Percentiles rank a stretch among this genome's conserved stretches.
Conservation (phyloP, 176 grass and related monocot genomes). For the Alloteropsis semialata region DNA sequence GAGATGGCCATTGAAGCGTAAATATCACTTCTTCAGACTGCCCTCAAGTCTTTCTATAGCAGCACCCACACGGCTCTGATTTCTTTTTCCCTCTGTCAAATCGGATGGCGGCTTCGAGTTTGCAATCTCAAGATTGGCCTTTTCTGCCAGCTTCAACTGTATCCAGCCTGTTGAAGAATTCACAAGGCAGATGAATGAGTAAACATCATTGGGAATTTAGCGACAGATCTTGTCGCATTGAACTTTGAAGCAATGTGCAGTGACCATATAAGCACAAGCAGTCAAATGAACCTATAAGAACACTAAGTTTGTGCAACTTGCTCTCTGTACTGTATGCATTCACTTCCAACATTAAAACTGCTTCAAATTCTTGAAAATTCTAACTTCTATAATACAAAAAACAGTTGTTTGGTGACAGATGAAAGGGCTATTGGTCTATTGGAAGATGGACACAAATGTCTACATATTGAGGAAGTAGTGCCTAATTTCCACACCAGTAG, state of each 20-base stretch:
- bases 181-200: not conserved
- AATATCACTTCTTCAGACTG: constrained; percentile 64
- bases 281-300: not conserved
- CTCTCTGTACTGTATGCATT: not conserved
- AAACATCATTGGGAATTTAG: not conserved
- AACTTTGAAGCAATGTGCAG: not conserved
- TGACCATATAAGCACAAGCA: not conserved
- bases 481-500: not conserved
- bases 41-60: constrained; percentile 80
- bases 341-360: not conserved
- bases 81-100: constrained; percentile 37
- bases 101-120: constrained; percentile 41
- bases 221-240: not conserved
- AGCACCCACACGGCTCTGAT: constrained; percentile 66
- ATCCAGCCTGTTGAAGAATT: constrained; percentile 66
- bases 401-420: not conserved
- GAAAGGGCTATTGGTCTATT: not conserved
- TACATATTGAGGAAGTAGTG: not conserved
- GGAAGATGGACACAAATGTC: not conserved
- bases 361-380: not conserved
- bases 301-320: not conserved
- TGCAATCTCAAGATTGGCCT: constrained; percentile 57
- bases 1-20: not conserved
- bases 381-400: not conserved
- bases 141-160: constrained; percentile 93